Percentiles rank a stretch among this genome's conserved stretches.
phyloP scores from a whole-genome alignment of 768 basidiomycete species.

The Suillus subaureus region DNA sequence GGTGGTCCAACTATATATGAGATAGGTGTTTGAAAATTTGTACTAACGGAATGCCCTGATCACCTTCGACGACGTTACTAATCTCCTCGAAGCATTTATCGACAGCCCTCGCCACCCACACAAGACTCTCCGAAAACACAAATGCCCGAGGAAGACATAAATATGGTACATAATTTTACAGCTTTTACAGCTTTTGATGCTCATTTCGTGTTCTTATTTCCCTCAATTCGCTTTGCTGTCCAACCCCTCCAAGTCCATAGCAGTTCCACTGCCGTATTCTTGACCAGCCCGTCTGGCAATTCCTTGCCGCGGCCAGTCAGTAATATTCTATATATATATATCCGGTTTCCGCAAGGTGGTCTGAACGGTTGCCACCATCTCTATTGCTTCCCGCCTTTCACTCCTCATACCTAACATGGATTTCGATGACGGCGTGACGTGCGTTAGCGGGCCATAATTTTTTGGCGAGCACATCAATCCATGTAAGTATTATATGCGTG shows the following conservation, averaged over 20 bases:
- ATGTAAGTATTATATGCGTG: neutral
- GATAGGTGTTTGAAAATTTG: neutral
- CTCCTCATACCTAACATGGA: neutral
- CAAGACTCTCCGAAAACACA: neutral
- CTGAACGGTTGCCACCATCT: neutral
- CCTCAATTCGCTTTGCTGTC: neutral
- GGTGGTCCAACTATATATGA: neutral
- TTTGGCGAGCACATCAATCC: neutral
- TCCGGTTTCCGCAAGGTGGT: neutral
- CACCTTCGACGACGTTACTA: neutral
- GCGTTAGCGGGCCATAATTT: neutral
- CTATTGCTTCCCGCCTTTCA: neutral
- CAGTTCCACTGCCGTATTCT: neutral
- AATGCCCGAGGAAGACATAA: neutral
- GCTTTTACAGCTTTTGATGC: neutral
- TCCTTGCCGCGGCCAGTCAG: neutral
- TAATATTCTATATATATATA: neutral
- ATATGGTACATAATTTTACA: neutral
- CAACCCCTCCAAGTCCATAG: neutral
- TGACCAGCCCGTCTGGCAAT: neutral
- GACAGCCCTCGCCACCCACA: neutral
- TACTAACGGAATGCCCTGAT: neutral
- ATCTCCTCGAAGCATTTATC: neutral
- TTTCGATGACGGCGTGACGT: neutral
- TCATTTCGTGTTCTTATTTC: neutral